phyloP scores from a whole-genome alignment of 2,329 filamentous ascomycete genomes.

The Fusarium nodosum region DNA sequence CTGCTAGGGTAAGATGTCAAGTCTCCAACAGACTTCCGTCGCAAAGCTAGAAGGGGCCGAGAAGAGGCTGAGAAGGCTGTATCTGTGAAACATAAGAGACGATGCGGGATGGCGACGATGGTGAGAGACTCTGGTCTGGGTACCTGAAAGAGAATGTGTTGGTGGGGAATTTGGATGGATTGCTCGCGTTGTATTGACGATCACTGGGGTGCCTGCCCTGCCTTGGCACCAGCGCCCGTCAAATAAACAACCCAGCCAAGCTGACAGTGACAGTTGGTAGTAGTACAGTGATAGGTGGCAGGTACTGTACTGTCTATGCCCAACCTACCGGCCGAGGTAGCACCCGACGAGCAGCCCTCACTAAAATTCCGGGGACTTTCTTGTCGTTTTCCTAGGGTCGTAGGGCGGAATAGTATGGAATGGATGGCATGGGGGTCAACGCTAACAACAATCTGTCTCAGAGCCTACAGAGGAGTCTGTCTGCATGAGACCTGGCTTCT shows the following conservation, averaged over 20 bases:
- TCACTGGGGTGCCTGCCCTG: constrained; percentile 29
- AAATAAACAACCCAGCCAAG: constrained; percentile 15
- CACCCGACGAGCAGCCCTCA: background rate
- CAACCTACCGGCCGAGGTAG: background rate
- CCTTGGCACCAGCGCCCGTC: constrained; percentile 33
- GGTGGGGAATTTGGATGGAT: constrained; percentile 21
- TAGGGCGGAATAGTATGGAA: constrained; percentile 10
- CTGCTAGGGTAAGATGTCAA: constrained; percentile 8
- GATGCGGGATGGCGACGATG: constrained; percentile 18
- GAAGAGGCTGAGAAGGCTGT: constrained; percentile 40
- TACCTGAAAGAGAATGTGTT: constrained; percentile 11
- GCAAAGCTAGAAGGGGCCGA: constrained; percentile 30
- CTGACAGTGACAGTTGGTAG: constrained; percentile 24
- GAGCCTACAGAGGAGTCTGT: background rate
- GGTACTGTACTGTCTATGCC: background rate
- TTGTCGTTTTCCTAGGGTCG: constrained; percentile 14
- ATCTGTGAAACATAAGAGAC: constrained; percentile 40
- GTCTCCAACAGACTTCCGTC: constrained; percentile 26
- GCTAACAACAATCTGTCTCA: constrained; percentile 2
- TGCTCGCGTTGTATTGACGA: constrained; percentile 29
- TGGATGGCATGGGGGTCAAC: constrained; percentile 2
- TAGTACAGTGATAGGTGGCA: background rate
- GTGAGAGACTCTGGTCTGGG: constrained; percentile 6
- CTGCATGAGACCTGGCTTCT: background rate
- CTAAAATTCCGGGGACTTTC: constrained; percentile 27